A percentile compares a stretch with the other conserved stretches of the same genome.
Conservation (phyloP, 805 yeast species). For the Zygosaccharomyces pseudorouxii region DNA sequence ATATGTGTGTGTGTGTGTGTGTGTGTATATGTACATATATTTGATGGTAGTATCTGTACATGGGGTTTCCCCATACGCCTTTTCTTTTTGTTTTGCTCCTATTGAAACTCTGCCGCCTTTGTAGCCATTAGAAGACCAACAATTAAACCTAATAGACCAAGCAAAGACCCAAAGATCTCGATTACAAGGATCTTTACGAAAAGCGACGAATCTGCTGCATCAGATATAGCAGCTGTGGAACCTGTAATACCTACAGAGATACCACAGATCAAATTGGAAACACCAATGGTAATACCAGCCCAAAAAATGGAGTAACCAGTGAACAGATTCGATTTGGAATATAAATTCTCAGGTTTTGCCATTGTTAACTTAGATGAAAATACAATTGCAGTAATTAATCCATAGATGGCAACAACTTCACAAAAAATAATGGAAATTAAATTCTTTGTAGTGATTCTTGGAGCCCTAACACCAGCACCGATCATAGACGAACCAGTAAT, state of each 20-base stretch:
- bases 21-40: not conserved
- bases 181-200: slow-evolving; percentile 94
- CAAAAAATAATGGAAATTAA: slow-evolving; percentile 95
- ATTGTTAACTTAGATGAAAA: slow-evolving; percentile 85
- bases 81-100: slow-evolving; percentile 15
- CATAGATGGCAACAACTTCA: slow-evolving; percentile 98
- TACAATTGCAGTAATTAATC: slow-evolving; percentile 95
- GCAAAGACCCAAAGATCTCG: slow-evolving; percentile 94
- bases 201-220: slow-evolving; percentile 93
- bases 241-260: slow-evolving; percentile 96
- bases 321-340: slow-evolving; percentile 79
- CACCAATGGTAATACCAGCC: slow-evolving; percentile 97
- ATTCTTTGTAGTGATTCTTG: slow-evolving; percentile 95
- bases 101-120: slow-evolving; percentile 83
- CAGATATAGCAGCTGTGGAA: slow-evolving; percentile 96
- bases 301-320: slow-evolving; percentile 95
- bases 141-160: slow-evolving; percentile 93
- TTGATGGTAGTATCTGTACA: not conserved
- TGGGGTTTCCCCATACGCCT: not conserved
- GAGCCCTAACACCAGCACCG: slow-evolving; percentile 98
- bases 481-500: slow-evolving; percentile 89
- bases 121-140: slow-evolving; percentile 97
- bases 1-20: not conserved
- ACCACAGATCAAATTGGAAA: slow-evolving; percentile 92
- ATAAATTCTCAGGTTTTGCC: slow-evolving; percentile 54